Evolutionary conservation across 768 basidiomycete genomes (phyloP).

Genomic region (Tricholoma sp.): DNA sequence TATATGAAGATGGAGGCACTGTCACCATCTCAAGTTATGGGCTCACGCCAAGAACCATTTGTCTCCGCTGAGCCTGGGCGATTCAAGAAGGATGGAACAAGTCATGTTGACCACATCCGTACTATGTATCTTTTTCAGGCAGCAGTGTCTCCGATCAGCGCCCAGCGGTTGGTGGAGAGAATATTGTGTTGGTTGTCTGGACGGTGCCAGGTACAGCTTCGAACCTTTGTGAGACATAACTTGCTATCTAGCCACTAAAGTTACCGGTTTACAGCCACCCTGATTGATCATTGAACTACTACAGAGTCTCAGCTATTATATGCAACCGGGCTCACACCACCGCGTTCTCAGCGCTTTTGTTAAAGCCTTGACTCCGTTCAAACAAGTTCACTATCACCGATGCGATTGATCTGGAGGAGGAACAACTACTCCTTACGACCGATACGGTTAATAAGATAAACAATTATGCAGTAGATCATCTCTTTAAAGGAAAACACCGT

Average conservation of each 20-base stretch:
- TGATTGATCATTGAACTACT: conserved; percentile 18
- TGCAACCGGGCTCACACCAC: conserved; percentile 9
- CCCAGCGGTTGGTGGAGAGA: conserved; percentile 13
- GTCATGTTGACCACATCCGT: conserved; percentile 4
- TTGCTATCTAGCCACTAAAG: conserved; percentile 5
- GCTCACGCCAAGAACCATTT: not conserved
- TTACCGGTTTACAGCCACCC: conserved; percentile 11
- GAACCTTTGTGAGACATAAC: not conserved
- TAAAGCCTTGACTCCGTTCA: conserved; percentile 11
- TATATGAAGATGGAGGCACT: too few relatives aligned
- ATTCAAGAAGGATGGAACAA: not conserved
- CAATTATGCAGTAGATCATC: not conserved
- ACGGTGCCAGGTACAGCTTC: not conserved
- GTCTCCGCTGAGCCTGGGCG: conserved; percentile 9
- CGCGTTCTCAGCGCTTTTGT: conserved; percentile 13
- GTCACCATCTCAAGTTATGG: conserved; percentile 5
- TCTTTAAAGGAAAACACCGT: not conserved
- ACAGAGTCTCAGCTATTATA: too few relatives aligned
- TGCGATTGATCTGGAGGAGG: conserved; percentile 15
- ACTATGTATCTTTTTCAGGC: not conserved
- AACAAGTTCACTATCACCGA: conserved; percentile 14
- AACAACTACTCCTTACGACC: conserved; percentile 6
- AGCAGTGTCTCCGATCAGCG: conserved; percentile 7
- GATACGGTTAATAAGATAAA: not conserved
- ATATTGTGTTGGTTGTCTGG: conserved; percentile 14